Evolutionary conservation across 176 grass and related monocot genomes (phyloP), one percentile per base, ranked within the genome.

Genomic region (Musa itinerans): DNA sequence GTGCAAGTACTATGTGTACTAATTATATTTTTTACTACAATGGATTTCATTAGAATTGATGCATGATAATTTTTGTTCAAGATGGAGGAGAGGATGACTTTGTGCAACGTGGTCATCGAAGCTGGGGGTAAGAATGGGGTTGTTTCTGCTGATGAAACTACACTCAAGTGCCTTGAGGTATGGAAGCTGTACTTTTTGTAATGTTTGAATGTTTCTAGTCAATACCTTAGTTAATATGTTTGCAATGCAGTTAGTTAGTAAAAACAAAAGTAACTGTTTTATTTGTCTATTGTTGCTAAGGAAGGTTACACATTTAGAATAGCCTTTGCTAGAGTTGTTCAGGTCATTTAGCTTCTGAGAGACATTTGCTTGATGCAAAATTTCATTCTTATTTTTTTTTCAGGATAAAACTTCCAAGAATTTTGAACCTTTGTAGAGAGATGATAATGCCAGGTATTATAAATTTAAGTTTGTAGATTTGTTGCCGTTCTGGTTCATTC

Each of bases 31-130:
- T 34, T 11, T 57, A 52, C 53, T 21, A 2, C 23, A 77, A 55
- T 72, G 53, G 29, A 5, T 67, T 21, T 82, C 23, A 76, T 53
- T 65, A 57, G 77, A 81, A 9, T 63, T 75, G 55, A 82, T 69
- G 12, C 29, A 57, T 77, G 20, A 23, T 20, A 24, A 49, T 69
- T 58, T 71, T 12, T 1, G 71, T 81, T 63, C 76, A 80, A 96
- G 93, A 93, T 97, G 87, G 93, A 97, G 83, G 93, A 97, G 78
- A 79, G 89, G 74, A 97, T 97, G 93, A 97, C 93, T 68, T 72
- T 93, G 25, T 92, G 93, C 77, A 93, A 97, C 65, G 93, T 97
- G 93, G 89, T 93, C 78, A 67, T 97, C 81, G 90, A 97, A 85
- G 93, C 93, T 67, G 93, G 90, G 34, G 90, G 93, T 14, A 97